Evolutionary conservation across 768 basidiomycete species (phyloP), one percentile per base, ranked within the genome.

Genomic region (Mycena rosella): DNA sequence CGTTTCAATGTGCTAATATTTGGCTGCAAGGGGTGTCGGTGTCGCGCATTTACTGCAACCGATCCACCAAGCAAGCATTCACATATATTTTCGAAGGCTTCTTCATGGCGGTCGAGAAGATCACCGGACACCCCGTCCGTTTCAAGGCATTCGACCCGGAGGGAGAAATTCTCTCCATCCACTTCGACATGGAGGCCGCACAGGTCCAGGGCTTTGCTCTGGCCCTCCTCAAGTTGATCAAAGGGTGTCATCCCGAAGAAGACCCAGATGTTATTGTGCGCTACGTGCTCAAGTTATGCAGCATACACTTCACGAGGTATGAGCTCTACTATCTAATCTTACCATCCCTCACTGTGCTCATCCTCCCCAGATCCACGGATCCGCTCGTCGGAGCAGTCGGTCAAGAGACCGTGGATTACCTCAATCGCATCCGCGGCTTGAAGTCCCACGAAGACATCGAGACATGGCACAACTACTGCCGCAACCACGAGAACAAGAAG

Each of bases 181-280:
- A 38, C 24, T 60, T 60, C 22, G 59, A 60, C 36, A 60, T 60
- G 59, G 64, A 65, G 48, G 64, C 55, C 5, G 64, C 64, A 2
- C 64, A 65, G 26, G 42, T 65, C 17, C 64, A 65, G 30, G 64
- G 64, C 11, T 53, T 65, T 24, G 64, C 34, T 34, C 18, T n/a
- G 22, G 18, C 34, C 24, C 59, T 60, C 11, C 36, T 51, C 49
- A 51, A 60, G 40, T 22, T 60, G 1, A 30, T 60, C 34, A 51
- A 59, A 34, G 47, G 57, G 7, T 15, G 22, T 10, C 32, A 47
- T 48, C 57, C 48, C 1, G 47, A 49, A 27, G 6, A 24, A 6
- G 49, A 60, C 42, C 48, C 36, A 4, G 59, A 60, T 32, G n/a
- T 44, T 5, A 42, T 60, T 30, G 59, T 60, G 1, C 47, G 30